Evolutionary conservation across 192 early-diverging fungal genomes (phyloP), one percentile per base, ranked within the genome.

Genomic region (Coemansia biformis): DNA sequence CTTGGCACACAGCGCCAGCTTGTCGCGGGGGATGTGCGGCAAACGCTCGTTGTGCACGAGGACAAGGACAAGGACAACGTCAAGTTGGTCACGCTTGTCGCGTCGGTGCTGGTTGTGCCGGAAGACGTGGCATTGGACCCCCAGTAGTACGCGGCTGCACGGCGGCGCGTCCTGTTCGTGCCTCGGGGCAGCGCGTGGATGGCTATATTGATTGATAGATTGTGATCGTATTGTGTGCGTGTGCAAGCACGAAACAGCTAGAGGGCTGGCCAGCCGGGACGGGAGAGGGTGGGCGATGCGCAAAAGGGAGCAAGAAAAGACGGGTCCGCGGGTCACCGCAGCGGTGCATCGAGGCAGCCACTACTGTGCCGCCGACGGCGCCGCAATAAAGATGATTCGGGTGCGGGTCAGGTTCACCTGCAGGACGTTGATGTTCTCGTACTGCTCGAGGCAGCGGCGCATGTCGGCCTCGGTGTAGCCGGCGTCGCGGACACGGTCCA

Each of bases 391-490:
- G 17, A 67, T 66, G 57, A 77, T 77, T 33, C 80, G 74, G 22
- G 81, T 81, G 35, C 77, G 78, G 16, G 70, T 68, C 31, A 73
- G 64, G 57, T 80, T 81, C 18, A 81, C 58, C 48, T 81, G 78
- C 75, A 83, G 78, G 40, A 96, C 75, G 59, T 90, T 77, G 48
- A 89, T 74, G n/a, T 83, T 77, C 54, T 79, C 71, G 59, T 92
- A 92, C 43, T 77, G 75, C 38, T 81, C 57, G 34, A 93, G 54
- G 51, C 84, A 84, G 36, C 86, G 79, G 38, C 81, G 58, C 34
- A 96, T 65, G 57, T 93, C 85, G 31, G 79, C 78, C 38, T 88
- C 82, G 38, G 80, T 88, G 55, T 73, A 92, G 15, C 90, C 89
- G 51, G 83, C 85, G 19, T 82, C 79, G 31, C 85, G 71, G 23